Percentiles rank a stretch among this genome's conserved stretches.
Evolutionary conservation across 2,329 filamentous ascomycete species (phyloP).

Genomic region (Endoconidiophora laricicola): DNA sequence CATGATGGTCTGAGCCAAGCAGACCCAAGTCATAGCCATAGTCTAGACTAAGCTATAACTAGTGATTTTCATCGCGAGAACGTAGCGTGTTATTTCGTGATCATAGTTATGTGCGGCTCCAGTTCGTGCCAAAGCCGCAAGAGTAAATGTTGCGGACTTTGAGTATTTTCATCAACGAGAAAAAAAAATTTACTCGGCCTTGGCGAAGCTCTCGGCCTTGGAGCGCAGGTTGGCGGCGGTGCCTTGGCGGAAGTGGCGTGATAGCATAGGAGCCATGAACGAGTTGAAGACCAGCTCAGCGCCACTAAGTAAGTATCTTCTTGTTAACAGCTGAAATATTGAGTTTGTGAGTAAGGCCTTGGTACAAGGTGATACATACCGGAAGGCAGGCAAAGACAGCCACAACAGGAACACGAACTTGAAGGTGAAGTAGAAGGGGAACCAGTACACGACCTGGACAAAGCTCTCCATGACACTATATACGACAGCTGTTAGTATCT

Average conservation of each 20-base stretch:
- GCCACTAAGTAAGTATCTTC: slow-evolving; percentile 40
- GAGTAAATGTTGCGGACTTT: not conserved
- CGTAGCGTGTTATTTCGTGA: too few relatives aligned
- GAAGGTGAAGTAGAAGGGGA: slow-evolving; percentile 99
- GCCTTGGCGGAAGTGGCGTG: slow-evolving; percentile 67
- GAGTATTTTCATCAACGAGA: too few relatives aligned
- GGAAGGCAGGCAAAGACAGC: slow-evolving; percentile 89
- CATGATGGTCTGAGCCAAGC: not conserved
- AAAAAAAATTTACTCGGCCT: slow-evolving; percentile 38
- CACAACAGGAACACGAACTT: slow-evolving; percentile 96
- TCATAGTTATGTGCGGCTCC: too few relatives aligned
- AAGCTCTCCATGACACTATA: slow-evolving; percentile 59
- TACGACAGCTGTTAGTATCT: slow-evolving; percentile 9
- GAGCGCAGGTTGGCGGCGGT: slow-evolving; percentile 77
- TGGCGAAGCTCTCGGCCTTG: slow-evolving; percentile 58
- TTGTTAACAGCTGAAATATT: slow-evolving; percentile 2
- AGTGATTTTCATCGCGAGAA: too few relatives aligned
- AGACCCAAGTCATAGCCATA: not conserved
- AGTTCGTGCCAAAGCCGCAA: not conserved
- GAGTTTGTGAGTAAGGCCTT: too few relatives aligned
- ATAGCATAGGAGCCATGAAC: slow-evolving; percentile 78
- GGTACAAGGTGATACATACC: slow-evolving; percentile 40
- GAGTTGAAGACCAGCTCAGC: slow-evolving; percentile 95
- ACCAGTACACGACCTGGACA: slow-evolving; percentile 78
- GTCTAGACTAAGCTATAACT: too few relatives aligned